A percentile compares a stretch with the other conserved stretches of the same genome.
Evolutionary conservation across 441 rosid genomes (phyloP).

Genomic region (Populus hybrid): DNA sequence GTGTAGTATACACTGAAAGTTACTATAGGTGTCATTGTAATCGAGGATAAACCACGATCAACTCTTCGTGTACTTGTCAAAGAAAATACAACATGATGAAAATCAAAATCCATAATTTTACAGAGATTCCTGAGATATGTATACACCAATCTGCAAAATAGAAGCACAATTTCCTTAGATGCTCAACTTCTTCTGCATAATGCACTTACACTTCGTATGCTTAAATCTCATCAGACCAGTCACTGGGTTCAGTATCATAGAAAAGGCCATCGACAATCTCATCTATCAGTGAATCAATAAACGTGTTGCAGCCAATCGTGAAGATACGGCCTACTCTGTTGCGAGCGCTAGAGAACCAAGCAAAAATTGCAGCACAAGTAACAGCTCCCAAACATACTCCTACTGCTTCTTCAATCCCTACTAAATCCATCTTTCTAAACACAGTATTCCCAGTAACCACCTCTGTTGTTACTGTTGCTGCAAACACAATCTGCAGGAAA

Average conservation of each 20-base stretch:
- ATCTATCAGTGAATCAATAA: conserved; percentile 77
- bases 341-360: conserved; percentile 81
- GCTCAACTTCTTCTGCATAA: not conserved
- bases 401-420: conserved; percentile 59
- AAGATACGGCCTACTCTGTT: conserved; percentile 67
- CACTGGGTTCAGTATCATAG: conserved; percentile 34
- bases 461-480: conserved; percentile 67
- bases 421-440: conserved; percentile 71
- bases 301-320: conserved; percentile 63
- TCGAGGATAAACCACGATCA: too few relatives aligned
- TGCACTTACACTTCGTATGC: not conserved
- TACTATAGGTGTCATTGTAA: too few relatives aligned
- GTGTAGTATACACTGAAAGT: too few relatives aligned
- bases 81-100: not conserved
- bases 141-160: not conserved
- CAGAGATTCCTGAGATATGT: not conserved
- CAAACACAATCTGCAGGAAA: conserved; percentile 64
- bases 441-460: conserved; percentile 74
- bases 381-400: conserved; percentile 72
- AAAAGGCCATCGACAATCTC: conserved; percentile 84
- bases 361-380: conserved; percentile 61
- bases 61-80: not conserved
- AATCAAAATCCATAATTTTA: too few relatives aligned
- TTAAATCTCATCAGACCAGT: conserved; percentile 70
- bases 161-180: not conserved